phyloP scores from a whole-genome alignment of 73 alveolate genomes.

The Tetrahymena malaccensis region DNA sequence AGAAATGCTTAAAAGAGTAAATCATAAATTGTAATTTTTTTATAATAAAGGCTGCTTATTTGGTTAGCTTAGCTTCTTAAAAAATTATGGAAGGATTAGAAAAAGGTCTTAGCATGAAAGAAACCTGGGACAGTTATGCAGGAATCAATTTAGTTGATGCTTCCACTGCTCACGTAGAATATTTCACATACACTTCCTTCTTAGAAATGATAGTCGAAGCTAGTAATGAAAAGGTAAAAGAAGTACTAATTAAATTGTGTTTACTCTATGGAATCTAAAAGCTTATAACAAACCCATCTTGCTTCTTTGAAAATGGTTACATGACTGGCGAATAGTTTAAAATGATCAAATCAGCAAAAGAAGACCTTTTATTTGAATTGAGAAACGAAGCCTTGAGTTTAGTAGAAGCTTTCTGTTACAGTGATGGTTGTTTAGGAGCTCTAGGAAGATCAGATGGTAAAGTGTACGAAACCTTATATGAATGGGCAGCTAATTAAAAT shows the following conservation, averaged over 20 bases:
- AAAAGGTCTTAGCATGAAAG: constrained; percentile 26
- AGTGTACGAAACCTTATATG: constrained; percentile 25
- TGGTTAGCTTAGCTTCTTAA: not conserved
- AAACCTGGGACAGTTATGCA: constrained; percentile 12
- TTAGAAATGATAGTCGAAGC: not conserved
- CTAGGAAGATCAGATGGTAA: constrained; percentile 31
- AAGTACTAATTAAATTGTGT: not conserved
- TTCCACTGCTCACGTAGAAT: constrained; percentile 12
- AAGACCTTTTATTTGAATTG: not conserved
- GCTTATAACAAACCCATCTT: constrained; percentile 1
- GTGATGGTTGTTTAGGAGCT: constrained; percentile 6
- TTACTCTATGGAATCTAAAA: constrained; percentile 31
- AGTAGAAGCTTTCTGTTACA: constrained; percentile 8
- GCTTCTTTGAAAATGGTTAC: constrained; percentile 28
- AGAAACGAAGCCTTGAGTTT: constrained; percentile 27
- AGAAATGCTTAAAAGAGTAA: no score
- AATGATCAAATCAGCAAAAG: constrained; percentile 21
- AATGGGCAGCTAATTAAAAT: constrained; percentile 28
- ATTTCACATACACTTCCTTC: constrained; percentile 28
- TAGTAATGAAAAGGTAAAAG: not conserved
- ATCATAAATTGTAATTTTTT: not conserved
- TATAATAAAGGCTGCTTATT: not conserved
- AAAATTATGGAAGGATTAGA: not conserved
- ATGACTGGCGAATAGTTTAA: constrained; percentile 18
- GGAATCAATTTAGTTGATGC: constrained; percentile 22